phyloP scores from a whole-genome alignment of 495 filamentous ascomycete species.

The Parmelia sp. region DNA sequence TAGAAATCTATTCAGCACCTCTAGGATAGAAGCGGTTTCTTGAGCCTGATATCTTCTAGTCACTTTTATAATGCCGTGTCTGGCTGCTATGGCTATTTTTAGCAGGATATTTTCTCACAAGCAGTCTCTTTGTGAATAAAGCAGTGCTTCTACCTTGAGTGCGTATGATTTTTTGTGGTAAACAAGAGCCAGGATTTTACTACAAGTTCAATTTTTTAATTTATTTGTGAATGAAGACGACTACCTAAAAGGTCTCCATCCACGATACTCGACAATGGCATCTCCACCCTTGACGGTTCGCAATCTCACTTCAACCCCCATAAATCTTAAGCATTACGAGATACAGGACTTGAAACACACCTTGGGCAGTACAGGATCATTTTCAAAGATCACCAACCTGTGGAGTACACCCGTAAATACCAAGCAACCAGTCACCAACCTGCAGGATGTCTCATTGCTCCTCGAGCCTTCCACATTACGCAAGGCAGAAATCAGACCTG shows the following conservation, averaged over 20 bases:
- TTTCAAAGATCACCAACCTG: constrained; percentile 43
- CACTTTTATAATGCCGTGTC: neutral
- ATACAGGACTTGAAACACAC: constrained; percentile 34
- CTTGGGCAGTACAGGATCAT: constrained; percentile 27
- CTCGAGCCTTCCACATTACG: constrained; percentile 53
- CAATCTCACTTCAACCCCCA: constrained; percentile 70
- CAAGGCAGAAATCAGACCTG: constrained; percentile 47
- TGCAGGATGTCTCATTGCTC: constrained; percentile 48
- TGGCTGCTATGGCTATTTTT: neutral
- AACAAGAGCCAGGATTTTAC: neutral
- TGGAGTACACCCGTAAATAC: constrained; percentile 28
- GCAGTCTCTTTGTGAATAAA: neutral
- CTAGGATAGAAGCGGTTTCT: no score
- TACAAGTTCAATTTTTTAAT: neutral
- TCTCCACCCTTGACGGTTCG: constrained; percentile 60
- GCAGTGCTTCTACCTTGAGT: neutral
- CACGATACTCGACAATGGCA: constrained; percentile 15
- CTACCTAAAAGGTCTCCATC: neutral
- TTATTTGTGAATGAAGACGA: neutral
- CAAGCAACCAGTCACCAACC: constrained; percentile 45
- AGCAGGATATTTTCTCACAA: neutral
- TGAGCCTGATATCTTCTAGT: neutral
- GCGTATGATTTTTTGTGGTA: neutral
- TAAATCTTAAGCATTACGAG: constrained; percentile 71
- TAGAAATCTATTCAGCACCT: no score